Evolutionary conservation across 2,329 filamentous ascomycete genomes (phyloP).

Genomic region (Cladophialophora exuberans): DNA sequence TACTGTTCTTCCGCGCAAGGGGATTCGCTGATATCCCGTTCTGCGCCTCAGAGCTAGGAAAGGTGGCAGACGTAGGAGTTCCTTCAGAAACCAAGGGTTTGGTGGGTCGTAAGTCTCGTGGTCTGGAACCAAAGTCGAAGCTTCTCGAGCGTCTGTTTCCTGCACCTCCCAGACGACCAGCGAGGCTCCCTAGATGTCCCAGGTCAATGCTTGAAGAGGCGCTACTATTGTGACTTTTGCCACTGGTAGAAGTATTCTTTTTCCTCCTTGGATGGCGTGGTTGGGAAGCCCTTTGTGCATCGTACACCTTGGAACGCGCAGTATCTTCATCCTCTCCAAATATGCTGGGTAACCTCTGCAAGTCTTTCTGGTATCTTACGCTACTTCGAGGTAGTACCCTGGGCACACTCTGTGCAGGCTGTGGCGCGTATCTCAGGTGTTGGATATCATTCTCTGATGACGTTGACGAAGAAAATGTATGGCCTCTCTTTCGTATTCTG

Average conservation of each 20-base stretch:
- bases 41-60: slow-evolving; percentile 71
- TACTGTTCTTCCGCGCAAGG: slow-evolving; percentile 46
- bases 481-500: slow-evolving; percentile 58
- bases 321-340: slow-evolving; percentile 48
- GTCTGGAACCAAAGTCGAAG: slow-evolving; percentile 48
- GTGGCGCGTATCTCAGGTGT: slow-evolving; percentile 41
- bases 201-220: slow-evolving; percentile 78
- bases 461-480: slow-evolving; percentile 63
- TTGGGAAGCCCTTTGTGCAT: slow-evolving; percentile 38
- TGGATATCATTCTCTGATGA: slow-evolving; percentile 58
- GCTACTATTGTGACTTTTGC: slow-evolving; percentile 73
- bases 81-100: slow-evolving; percentile 56
- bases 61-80: slow-evolving; percentile 83
- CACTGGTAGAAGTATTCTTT: slow-evolving; percentile 51
- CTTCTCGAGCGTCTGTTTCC: slow-evolving; percentile 47
- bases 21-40: slow-evolving; percentile 42
- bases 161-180: slow-evolving; percentile 25
- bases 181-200: slow-evolving; percentile 46
- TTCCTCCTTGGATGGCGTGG: slow-evolving; percentile 31
- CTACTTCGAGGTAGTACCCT: slow-evolving; percentile 35
- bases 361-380: slow-evolving; percentile 31
- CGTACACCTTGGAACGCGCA: slow-evolving; percentile 43
- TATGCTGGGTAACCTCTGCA: slow-evolving; percentile 67
- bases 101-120: slow-evolving; percentile 22
- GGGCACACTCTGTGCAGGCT: slow-evolving; percentile 34